Evolutionary conservation across 2,329 filamentous ascomycete species (phyloP).

Genomic region (Fusarium goolgardi): DNA sequence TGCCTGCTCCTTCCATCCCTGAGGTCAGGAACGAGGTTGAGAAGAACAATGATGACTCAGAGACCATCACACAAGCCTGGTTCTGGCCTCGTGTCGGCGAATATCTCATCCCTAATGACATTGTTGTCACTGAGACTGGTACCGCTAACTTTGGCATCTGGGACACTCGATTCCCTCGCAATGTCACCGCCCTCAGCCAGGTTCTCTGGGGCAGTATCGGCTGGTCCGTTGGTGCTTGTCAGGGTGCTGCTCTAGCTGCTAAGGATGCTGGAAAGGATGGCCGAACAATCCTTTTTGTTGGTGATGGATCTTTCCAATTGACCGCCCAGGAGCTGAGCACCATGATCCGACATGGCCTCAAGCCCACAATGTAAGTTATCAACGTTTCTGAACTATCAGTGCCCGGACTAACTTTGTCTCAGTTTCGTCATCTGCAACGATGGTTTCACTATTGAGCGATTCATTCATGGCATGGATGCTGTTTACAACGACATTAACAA

Average conservation of each 20-base stretch:
- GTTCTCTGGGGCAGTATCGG: constrained; percentile 78
- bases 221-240: constrained; percentile 69
- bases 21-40: constrained; percentile 63
- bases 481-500: constrained; percentile 82
- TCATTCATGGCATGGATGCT: constrained; percentile 85
- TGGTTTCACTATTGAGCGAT: constrained; percentile 89
- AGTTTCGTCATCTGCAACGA: constrained; percentile 88
- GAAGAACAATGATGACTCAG: constrained; percentile 54
- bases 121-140: constrained; percentile 87
- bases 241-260: constrained; percentile 78
- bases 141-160: constrained; percentile 90
- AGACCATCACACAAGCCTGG: constrained; percentile 73
- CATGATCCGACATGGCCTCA: constrained; percentile 79
- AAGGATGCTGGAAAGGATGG: constrained; percentile 70
- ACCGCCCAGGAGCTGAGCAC: constrained; percentile 87
- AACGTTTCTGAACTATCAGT: not conserved
- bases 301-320: constrained; percentile 87
- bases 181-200: constrained; percentile 84
- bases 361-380: constrained; percentile 77
- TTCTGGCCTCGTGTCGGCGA: constrained; percentile 82
- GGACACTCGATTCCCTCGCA: constrained; percentile 81
- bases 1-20: constrained; percentile 67
- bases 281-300: constrained; percentile 86
- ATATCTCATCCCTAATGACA: constrained; percentile 78
- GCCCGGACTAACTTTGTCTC: constrained; percentile 37